Base-by-base conservation (phyloP, 352 stramenopile species). In the Pythium phragmitis region DNA sequence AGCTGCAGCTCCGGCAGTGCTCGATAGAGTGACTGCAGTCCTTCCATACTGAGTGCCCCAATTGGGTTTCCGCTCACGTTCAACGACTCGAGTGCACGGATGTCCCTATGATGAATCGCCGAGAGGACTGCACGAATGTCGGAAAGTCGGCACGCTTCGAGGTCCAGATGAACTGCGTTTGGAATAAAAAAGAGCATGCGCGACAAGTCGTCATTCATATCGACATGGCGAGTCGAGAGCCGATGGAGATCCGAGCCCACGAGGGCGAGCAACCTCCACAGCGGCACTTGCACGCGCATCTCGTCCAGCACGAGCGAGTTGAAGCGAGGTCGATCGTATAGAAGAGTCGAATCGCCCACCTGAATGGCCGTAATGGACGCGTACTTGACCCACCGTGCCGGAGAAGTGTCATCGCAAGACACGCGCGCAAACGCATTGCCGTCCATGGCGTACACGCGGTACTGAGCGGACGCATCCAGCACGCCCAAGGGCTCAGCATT, bases 111-210 rank as follows among this genome's bases (percentile, higher is more conserved):
- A 14, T 26, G 28, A 7, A 67, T 6, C 0, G 28, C 3, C 1
- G 17, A 16, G 9, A 30, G 43, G 7, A 60, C n/a, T 8, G 12
- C 28, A 2, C 7, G 3, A 2, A 36, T 4, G 14, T 36, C 43
- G 8, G 49, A 56, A 7, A 67, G 34, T 13, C 60, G 60, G 9
- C 60, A 67, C 8, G 50, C 60, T 60, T 52, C 60, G n/a, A 67
- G 21, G 30, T 60, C 43, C n/a, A 67, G 51, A 28, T 67, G 50
- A 3, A 16, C 21, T 1, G 60, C 19, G 17, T 49, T 21, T 11
- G 60, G 60, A 3, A 14, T 43, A 28, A 42, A 56, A 28, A 33
- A 3, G 1, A 45, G 49, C 17, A 56, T 26, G 6, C n/a, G 30
- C 16, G 17, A 8, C 28, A 56, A 37, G 21, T 16, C n/a, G 30